Evolutionary conservation across 352 stramenopile genomes (phyloP).

Genomic region (Pythium rhizo-oryzae): DNA sequence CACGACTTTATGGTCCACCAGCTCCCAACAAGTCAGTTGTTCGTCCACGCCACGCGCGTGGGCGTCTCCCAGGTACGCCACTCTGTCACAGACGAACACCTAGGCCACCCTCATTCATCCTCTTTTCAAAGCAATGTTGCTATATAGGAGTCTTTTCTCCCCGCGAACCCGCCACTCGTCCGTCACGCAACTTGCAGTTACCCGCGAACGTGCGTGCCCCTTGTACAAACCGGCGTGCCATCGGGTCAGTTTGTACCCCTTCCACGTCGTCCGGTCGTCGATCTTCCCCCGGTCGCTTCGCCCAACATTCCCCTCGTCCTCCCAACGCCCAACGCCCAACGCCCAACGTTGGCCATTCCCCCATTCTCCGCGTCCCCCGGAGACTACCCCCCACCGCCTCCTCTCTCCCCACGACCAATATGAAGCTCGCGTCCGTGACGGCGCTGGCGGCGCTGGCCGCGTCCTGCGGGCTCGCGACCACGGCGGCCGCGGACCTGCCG

Average conservation of each 20-base stretch:
- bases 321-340: neutral
- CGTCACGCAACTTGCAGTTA: neutral
- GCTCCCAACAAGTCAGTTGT: neutral
- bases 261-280: neutral
- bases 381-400: neutral
- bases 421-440: constrained; percentile 24
- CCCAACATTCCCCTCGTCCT: neutral
- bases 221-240: neutral
- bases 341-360: neutral
- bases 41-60: neutral
- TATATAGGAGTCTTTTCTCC: neutral
- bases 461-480: constrained; percentile 16
- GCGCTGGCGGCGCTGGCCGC: constrained; percentile 8
- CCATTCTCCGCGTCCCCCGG: neutral
- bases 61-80: neutral
- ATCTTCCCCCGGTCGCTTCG: no score
- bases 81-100: neutral
- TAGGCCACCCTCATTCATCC: neutral
- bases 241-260: neutral
- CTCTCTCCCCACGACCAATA: neutral
- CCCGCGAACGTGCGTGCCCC: neutral
- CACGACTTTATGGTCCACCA: neutral
- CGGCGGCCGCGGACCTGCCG: constrained; percentile 22
- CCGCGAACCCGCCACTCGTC: neutral
- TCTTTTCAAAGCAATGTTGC: neutral